Conservation (phyloP, 805 yeast genomes). For the Phaffomyces antillensis region DNA sequence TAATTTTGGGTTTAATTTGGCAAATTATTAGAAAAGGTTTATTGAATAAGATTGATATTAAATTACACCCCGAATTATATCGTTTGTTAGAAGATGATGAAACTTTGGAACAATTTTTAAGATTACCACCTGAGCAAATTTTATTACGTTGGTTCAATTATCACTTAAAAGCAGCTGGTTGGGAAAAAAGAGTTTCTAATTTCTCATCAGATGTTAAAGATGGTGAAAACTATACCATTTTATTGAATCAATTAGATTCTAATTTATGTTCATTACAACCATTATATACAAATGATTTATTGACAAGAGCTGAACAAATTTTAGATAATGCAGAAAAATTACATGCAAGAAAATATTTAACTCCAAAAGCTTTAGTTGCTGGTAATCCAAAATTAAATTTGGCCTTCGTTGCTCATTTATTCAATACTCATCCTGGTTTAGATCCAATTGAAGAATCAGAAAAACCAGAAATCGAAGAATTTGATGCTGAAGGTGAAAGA, state of each 20-base stretch:
- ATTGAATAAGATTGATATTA: constrained; percentile 90
- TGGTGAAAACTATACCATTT: constrained; percentile 90
- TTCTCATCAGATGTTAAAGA: constrained; percentile 85
- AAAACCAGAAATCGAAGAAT: constrained; percentile 91
- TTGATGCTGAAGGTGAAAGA: constrained; percentile 99
- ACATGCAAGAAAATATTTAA: constrained; percentile 88
- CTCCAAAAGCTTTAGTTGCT: constrained; percentile 86
- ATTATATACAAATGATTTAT: constrained; percentile 65
- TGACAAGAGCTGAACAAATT: constrained; percentile 81
- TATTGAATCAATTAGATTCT: constrained; percentile 84
- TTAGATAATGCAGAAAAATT: constrained; percentile 82
- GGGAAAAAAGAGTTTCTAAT: constrained; percentile 79
- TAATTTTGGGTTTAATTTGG: constrained; percentile 90
- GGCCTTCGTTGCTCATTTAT: constrained; percentile 95
- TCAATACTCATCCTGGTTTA: constrained; percentile 94
- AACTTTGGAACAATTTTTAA: constrained; percentile 90
- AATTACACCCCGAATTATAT: constrained; percentile 92
- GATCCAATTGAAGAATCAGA: constrained; percentile 92
- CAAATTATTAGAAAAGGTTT: constrained; percentile 96
- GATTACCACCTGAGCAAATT: constrained; percentile 97
- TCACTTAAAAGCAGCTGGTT: constrained; percentile 88
- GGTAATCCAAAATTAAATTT: constrained; percentile 96
- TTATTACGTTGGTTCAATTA: constrained; percentile 95
- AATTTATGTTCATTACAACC: constrained; percentile 77
- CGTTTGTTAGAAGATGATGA: constrained; percentile 93